Conservation (phyloP, 768 basidiomycete species). For the Clitopilus hobsonii region DNA sequence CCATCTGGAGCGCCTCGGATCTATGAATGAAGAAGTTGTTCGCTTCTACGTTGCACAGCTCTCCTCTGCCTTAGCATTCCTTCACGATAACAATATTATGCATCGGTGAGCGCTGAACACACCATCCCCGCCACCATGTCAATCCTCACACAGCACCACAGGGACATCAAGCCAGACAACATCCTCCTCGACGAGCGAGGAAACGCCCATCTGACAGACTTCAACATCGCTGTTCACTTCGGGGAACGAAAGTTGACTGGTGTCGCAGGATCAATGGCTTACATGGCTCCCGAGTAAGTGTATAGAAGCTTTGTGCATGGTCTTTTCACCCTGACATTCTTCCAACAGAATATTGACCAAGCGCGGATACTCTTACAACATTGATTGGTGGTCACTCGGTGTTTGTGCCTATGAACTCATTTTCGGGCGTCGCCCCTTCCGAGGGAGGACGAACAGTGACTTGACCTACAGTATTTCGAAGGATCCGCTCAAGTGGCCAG, state of each 20-base stretch:
- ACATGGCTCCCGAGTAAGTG: slow-evolving; percentile 86
- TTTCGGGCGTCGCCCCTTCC: slow-evolving; percentile 88
- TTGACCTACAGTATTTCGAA: slow-evolving; percentile 90
- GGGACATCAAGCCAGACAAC: slow-evolving; percentile 97
- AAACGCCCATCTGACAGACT: slow-evolving; percentile 95
- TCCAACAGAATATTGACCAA: slow-evolving; percentile 69
- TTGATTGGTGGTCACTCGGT: slow-evolving; percentile 97
- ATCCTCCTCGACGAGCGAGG: slow-evolving; percentile 94
- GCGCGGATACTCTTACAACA: slow-evolving; percentile 89
- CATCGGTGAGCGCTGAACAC: slow-evolving; percentile 75
- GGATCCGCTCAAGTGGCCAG: slow-evolving; percentile 86
- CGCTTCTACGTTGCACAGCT: slow-evolving; percentile 89
- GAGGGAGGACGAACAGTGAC: slow-evolving; percentile 90
- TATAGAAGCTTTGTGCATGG: slow-evolving; percentile 3
- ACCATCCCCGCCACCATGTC: slow-evolving; percentile 17
- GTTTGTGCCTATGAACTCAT: slow-evolving; percentile 91
- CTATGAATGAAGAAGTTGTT: slow-evolving; percentile 72
- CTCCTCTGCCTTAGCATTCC: slow-evolving; percentile 80
- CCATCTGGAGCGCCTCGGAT: slow-evolving; percentile 80
- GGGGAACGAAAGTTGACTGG: slow-evolving; percentile 83
- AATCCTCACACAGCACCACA: slow-evolving; percentile 23
- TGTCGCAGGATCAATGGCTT: slow-evolving; percentile 97
- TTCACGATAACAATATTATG: slow-evolving; percentile 93
- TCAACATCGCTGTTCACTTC: slow-evolving; percentile 98
- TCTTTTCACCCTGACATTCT: slow-evolving; percentile 6